These are phyloP conservation scores for Cinchona pubescens DNA, from an alignment of 257 asterid species.

Conservation along the genomic window DNA sequence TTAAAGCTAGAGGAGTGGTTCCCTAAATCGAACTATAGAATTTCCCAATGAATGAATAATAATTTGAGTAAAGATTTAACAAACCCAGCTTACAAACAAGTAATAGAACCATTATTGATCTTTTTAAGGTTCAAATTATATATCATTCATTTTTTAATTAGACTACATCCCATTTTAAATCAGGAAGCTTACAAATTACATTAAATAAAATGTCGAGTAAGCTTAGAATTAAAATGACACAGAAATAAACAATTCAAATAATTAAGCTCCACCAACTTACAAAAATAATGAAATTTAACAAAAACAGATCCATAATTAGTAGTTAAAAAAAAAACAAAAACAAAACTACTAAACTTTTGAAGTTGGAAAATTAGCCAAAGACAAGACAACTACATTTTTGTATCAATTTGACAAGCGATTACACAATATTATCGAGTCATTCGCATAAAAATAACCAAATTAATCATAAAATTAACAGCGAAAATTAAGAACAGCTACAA, in stretches of 20 bases:
- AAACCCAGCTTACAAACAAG: neutral
- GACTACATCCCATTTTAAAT: neutral
- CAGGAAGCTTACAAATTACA: neutral
- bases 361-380: neutral
- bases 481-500: neutral
- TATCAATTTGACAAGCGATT: too few species aligned
- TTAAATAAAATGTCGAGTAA: neutral
- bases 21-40: too few species aligned
- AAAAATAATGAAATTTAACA: too few species aligned
- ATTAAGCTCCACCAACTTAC: neutral
- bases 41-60: too few species aligned
- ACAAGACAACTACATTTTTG: too few species aligned
- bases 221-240: neutral
- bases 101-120: too few species aligned
- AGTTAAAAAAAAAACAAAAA: too few species aligned
- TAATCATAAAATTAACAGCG: neutral
- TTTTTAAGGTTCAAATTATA: too few species aligned
- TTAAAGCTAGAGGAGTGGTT: too few species aligned
- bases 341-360: too few species aligned
- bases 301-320: neutral
- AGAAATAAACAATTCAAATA: neutral
- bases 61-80: constrained; percentile 5
- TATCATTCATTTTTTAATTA: too few species aligned
- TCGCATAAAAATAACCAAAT: neutral
- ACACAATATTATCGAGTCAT: too few species aligned